phyloP scores from a whole-genome alignment of 139 green algal genomes.

The Nannochloris sp. region DNA sequence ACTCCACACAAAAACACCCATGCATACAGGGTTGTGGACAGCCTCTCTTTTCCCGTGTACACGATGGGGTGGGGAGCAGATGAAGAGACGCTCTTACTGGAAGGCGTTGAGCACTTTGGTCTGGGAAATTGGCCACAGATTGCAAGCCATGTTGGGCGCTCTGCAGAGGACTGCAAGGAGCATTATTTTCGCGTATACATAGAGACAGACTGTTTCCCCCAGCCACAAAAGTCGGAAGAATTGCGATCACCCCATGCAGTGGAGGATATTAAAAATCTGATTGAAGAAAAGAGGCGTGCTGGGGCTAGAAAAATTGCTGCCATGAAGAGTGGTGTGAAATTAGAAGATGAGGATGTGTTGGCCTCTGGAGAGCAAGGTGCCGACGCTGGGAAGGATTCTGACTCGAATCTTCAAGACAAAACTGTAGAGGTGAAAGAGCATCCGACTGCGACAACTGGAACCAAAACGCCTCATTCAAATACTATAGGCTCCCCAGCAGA shows the following conservation, averaged over 20 bases:
- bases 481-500: not conserved
- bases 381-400: not conserved
- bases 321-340: too few species aligned
- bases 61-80: constrained; percentile 85
- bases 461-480: not conserved
- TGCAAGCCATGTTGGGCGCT: constrained; percentile 72
- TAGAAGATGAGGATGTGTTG: not conserved
- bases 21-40: constrained; percentile 81
- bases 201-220: constrained; percentile 45
- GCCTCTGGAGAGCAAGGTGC: not conserved
- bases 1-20: constrained; percentile 67
- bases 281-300: constrained; percentile 15
- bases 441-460: too few species aligned
- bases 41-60: constrained; percentile 88
- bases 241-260: constrained; percentile 35
- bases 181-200: constrained; percentile 86
- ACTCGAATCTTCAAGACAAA: too few species aligned
- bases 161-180: constrained; percentile 53
- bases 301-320: constrained; percentile 6
- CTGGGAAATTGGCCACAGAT: constrained; percentile 89
- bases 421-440: too few species aligned
- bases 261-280: constrained; percentile 10
- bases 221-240: constrained; percentile 45
- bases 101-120: constrained; percentile 79
- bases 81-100: constrained; percentile 92